A percentile compares a stretch with the other conserved stretches of the same genome.
These are phyloP conservation scores for Stipa capillata DNA, from an alignment of 176 grass and related monocot genomes.

Conservation along the genomic window DNA sequence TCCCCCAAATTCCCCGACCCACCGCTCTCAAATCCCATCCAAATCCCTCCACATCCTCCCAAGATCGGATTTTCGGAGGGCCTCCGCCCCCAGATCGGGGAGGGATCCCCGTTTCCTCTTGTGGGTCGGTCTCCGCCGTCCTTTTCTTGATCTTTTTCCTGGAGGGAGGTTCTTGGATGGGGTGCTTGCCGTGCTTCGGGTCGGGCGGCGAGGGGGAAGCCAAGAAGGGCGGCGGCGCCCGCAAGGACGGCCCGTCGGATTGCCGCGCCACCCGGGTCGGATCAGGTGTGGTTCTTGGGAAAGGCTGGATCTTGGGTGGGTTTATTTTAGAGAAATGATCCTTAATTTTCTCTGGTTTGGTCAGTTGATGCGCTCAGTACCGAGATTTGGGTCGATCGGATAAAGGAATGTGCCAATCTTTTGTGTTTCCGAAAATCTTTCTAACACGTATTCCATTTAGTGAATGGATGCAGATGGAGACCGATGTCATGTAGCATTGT, in stretches of 20 bases:
- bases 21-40: conserved; percentile 34
- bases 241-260: conserved; percentile 44
- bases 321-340: conserved; percentile 11
- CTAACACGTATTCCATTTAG: background rate
- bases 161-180: conserved; percentile 45
- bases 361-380: background rate
- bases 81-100: conserved; percentile 42
- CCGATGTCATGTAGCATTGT: background rate
- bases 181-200: conserved; percentile 79
- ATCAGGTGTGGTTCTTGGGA: conserved; percentile 52
- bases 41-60: conserved; percentile 7
- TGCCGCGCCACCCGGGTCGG: conserved; percentile 23
- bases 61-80: conserved; percentile 26
- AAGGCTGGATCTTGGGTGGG: conserved; percentile 29
- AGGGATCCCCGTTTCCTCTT: conserved; percentile 29
- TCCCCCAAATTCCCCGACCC: conserved; percentile 24
- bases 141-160: conserved; percentile 14
- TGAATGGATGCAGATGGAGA: conserved; percentile 1
- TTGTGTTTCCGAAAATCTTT: background rate
- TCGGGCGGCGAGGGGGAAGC: conserved; percentile 44
- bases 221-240: conserved; percentile 26
- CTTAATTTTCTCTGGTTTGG: background rate
- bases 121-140: conserved; percentile 28
- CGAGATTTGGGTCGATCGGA: background rate
- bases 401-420: background rate